Percentiles rank a stretch among this genome's conserved stretches.
Conservation (phyloP, 495 filamentous ascomycete species). For the Jackrogersella multiformis region DNA sequence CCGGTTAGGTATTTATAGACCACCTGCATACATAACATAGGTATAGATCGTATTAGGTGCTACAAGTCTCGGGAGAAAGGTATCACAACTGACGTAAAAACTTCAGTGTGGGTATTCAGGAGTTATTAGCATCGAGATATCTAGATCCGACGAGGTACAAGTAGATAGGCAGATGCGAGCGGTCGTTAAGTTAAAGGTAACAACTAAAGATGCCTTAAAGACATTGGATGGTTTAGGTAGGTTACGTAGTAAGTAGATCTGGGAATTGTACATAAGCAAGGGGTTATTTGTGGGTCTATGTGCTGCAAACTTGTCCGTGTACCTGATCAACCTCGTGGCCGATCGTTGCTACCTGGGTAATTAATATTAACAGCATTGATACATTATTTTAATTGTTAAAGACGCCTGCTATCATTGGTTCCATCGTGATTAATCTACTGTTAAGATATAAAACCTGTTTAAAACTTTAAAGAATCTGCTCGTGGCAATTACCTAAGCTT, state of each 20-base stretch:
- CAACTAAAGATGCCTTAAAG: background rate
- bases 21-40: no score
- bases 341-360: conserved; percentile 24
- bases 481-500: background rate
- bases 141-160: no score
- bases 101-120: no score
- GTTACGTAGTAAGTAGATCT: conserved; percentile 4
- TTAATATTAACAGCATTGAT: background rate
- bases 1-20: no score
- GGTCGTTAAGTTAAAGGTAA: conserved; percentile 1
- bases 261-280: conserved; percentile 4
- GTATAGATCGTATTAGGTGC: background rate
- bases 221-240: background rate
- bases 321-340: conserved; percentile 32
- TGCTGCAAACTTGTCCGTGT: conserved; percentile 16
- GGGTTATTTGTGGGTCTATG: conserved; percentile 22
- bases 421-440: background rate
- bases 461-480: conserved; percentile 10
- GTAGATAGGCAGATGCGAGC: background rate
- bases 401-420: conserved; percentile 5
- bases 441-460: conserved; percentile 21
- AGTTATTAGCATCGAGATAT: no score
- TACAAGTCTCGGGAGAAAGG: background rate
- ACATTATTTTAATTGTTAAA: conserved; percentile 16
- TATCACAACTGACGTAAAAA: background rate